Evolutionary conservation across 2,329 filamentous ascomycete species (phyloP).

Genomic region (Colletotrichum paranaense): DNA sequence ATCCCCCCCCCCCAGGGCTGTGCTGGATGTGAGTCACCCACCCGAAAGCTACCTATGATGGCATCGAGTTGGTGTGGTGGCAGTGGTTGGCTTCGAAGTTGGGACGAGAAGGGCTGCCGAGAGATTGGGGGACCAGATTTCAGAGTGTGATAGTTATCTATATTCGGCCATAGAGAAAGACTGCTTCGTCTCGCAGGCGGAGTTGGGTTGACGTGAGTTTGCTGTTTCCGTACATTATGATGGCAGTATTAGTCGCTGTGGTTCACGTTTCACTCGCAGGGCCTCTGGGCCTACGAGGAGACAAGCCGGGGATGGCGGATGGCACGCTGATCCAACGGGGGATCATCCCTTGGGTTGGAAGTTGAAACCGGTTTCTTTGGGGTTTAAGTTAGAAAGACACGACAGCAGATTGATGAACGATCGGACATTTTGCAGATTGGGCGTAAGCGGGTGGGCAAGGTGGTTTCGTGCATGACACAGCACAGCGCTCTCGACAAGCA

Average conservation of each 20-base stretch:
- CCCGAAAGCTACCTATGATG: slow-evolving; percentile 6
- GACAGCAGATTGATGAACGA: slow-evolving; percentile 26
- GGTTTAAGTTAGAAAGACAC: slow-evolving; percentile 10
- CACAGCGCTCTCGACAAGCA: slow-evolving; percentile 25
- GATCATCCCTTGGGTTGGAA: slow-evolving; percentile 19
- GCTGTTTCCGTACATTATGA: not conserved
- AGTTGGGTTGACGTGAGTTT: not conserved
- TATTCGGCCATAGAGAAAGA: not conserved
- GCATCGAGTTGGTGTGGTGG: slow-evolving; percentile 20
- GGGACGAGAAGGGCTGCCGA: slow-evolving; percentile 21
- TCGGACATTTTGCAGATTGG: slow-evolving; percentile 21
- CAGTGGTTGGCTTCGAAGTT: slow-evolving; percentile 4
- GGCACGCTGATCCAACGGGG: slow-evolving; percentile 20
- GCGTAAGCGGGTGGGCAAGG: slow-evolving; percentile 12
- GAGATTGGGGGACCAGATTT: slow-evolving; percentile 20
- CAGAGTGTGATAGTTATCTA: not conserved
- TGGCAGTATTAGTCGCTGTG: too few relatives aligned
- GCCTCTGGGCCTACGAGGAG: not conserved
- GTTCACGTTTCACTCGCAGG: slow-evolving; percentile 12
- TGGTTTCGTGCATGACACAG: slow-evolving; percentile 33
- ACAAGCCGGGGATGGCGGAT: slow-evolving; percentile 14
- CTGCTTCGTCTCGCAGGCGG: not conserved
- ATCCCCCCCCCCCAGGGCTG: slow-evolving; percentile 17
- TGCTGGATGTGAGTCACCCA: slow-evolving; percentile 36
- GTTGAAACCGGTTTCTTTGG: slow-evolving; percentile 26